Percentiles rank a stretch among this genome's conserved stretches.
These are phyloP conservation scores for Multifurca ochricompacta DNA, from an alignment of 768 basidiomycete species.

Conservation along the genomic window DNA sequence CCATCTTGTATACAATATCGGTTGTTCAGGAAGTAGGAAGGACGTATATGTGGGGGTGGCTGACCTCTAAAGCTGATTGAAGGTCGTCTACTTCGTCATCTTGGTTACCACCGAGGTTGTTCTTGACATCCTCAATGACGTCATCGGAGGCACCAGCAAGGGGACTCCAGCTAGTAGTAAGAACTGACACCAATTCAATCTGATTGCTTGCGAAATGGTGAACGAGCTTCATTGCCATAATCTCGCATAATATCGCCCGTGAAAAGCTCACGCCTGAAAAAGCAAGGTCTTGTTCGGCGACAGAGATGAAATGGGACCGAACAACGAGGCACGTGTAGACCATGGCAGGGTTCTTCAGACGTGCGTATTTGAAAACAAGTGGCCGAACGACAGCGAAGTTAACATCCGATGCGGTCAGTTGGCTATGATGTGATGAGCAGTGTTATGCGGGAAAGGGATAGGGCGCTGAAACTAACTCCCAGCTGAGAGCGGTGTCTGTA, in stretches of 20 bases:
- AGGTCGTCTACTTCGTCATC: slow-evolving; percentile 60
- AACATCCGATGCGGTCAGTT: slow-evolving; percentile 75
- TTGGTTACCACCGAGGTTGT: slow-evolving; percentile 40
- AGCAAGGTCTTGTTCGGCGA: slow-evolving; percentile 64
- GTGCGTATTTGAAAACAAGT: slow-evolving; percentile 69
- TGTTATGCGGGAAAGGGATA: slow-evolving; percentile 9
- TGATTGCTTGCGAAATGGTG: slow-evolving; percentile 64
- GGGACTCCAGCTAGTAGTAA: slow-evolving; percentile 82
- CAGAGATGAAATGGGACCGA: slow-evolving; percentile 67
- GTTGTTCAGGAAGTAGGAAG: not conserved
- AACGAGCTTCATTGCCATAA: slow-evolving; percentile 83
- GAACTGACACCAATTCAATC: slow-evolving; percentile 68
- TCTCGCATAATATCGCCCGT: slow-evolving; percentile 76
- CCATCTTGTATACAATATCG: slow-evolving; percentile 49
- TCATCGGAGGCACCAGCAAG: slow-evolving; percentile 65
- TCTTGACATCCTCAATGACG: slow-evolving; percentile 60
- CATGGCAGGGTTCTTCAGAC: slow-evolving; percentile 63
- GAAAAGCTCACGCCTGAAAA: slow-evolving; percentile 64
- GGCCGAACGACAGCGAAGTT: slow-evolving; percentile 76
- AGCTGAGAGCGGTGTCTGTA: slow-evolving; percentile 61
- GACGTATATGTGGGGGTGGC: slow-evolving; percentile 22
- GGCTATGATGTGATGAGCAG: slow-evolving; percentile 34
- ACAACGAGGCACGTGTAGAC: slow-evolving; percentile 75
- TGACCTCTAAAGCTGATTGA: slow-evolving; percentile 80
- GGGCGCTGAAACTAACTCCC: slow-evolving; percentile 53